Evolutionary conservation across 2,329 filamentous ascomycete species (phyloP), one percentile per base, ranked within the genome.

Genomic region (Talaromyces sp.): DNA sequence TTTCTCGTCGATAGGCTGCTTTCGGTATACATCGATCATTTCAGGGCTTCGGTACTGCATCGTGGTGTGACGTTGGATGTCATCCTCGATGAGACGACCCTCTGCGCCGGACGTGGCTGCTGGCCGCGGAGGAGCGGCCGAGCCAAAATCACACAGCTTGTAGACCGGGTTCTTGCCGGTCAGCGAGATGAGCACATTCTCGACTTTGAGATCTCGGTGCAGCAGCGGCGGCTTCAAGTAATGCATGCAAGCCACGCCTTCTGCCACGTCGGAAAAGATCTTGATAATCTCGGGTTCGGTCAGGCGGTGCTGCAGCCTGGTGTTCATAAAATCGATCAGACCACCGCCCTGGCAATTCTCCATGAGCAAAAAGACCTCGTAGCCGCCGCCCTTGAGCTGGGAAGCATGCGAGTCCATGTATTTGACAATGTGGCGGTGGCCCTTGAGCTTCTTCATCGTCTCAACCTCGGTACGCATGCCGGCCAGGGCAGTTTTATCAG

Each of bases 281-380:
- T 93, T 89, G 69, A 99, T 81, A 68, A 99, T 96, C 81, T 99
- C 95, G 55, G 95, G 93, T 79, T 99, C 95, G 38, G 93, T 99
- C 75, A 99, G 82, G 56, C 95, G 89, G 75, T 99, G 93, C 78
- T 99, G 95, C 69, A 99, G 80, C 58, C 95, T 86, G 38, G 95
- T 99, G 78, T 99, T 99, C 95, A 99, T 99, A 75, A 98, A 99
- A 78, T 99, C 95, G 73, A 99, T 99, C 73, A 99, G 79, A 38
- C 95, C 93, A 65, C 95, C 95, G 56, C 95, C 95, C 70, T 89
- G 87, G 79, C 95, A 99, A 77, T 89, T 97, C 74, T 99, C 95
- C 95, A 99, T 99, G 65, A 99, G 87, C 71, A 99, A 76, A 71
- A 99, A 99, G 61, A 99, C 95, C 80, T 99, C 95, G 75, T 96